These are phyloP conservation scores for Ascochyta clinopodiicola DNA, from an alignment of 2,329 filamentous ascomycete genomes.

Conservation along the genomic window DNA sequence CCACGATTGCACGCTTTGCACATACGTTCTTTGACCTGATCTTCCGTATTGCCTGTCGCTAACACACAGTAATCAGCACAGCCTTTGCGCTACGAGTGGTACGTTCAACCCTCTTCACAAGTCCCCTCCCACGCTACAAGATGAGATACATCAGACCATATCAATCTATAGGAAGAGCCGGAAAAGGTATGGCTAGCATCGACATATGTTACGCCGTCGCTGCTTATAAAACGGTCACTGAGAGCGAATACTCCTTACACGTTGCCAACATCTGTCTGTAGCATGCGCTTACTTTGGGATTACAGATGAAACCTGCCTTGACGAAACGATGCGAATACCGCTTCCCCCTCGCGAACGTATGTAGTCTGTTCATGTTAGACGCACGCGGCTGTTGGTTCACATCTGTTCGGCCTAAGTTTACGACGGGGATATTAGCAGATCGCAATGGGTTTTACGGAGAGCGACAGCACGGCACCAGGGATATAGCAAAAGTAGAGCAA, in stretches of 20 bases:
- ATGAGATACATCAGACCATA: slow-evolving; percentile 49
- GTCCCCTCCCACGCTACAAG: slow-evolving; percentile 31
- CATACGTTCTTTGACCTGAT: not conserved
- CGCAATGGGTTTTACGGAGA: not conserved
- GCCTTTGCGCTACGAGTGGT: not conserved
- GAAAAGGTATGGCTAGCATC: slow-evolving; percentile 60
- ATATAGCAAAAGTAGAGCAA: not conserved
- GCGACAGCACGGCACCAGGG: not conserved
- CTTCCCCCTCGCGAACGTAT: not conserved
- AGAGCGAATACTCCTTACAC: slow-evolving; percentile 32
- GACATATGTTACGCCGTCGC: slow-evolving; percentile 57
- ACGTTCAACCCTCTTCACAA: not conserved
- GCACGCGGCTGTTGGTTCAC: not conserved
- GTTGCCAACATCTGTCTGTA: slow-evolving; percentile 3
- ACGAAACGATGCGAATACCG: not conserved
- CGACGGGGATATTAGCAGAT: not conserved
- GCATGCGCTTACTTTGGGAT: slow-evolving; percentile 15
- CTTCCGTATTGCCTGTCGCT: not conserved
- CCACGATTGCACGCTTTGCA: too few relatives aligned
- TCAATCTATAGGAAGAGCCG: slow-evolving; percentile 59
- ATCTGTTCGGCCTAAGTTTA: not conserved
- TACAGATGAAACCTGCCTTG: not conserved
- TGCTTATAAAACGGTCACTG: slow-evolving; percentile 58
- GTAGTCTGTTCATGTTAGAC: not conserved
- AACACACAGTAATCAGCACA: not conserved